Conservation (phyloP, 2,329 filamentous ascomycete genomes). For the Pseudogymnoascus sp. region DNA sequence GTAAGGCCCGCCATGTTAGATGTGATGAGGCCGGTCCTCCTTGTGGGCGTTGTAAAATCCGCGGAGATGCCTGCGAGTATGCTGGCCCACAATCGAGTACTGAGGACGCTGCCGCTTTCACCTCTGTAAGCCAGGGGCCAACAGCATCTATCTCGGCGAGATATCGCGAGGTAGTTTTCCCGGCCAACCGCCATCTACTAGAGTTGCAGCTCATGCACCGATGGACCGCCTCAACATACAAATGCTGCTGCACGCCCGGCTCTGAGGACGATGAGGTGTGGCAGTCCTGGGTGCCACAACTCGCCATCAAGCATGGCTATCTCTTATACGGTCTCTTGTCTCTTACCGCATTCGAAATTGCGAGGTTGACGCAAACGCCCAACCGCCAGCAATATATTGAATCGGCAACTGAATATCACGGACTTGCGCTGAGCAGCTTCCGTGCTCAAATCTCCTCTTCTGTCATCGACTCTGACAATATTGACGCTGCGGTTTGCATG, state of each 20-base stretch:
- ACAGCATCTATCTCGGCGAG: not conserved
- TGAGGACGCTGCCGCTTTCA: not conserved
- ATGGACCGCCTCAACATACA: slow-evolving; percentile 18
- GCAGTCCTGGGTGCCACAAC: slow-evolving; percentile 13
- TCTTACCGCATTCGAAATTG: slow-evolving; percentile 15
- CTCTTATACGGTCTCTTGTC: slow-evolving; percentile 16
- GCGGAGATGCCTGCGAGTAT: slow-evolving; percentile 7
- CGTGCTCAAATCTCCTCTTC: slow-evolving; percentile 12
- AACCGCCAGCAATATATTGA: slow-evolving; percentile 12
- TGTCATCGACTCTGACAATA: slow-evolving; percentile 5
- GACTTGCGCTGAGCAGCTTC: slow-evolving; percentile 13
- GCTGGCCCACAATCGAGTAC: not conserved
- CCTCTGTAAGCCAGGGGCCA: not conserved
- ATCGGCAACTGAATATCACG: slow-evolving; percentile 15
- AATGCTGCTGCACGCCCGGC: slow-evolving; percentile 14
- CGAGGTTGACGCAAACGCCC: slow-evolving; percentile 1
- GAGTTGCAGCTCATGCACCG: slow-evolving; percentile 22
- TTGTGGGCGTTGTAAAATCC: slow-evolving; percentile 25
- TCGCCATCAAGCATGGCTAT: slow-evolving; percentile 15
- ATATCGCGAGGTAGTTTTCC: not conserved
- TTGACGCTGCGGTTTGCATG: slow-evolving; percentile 14
- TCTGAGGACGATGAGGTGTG: slow-evolving; percentile 15
- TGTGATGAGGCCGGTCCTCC: slow-evolving; percentile 27
- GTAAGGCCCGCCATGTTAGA: slow-evolving; percentile 29
- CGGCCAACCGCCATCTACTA: slow-evolving; percentile 12